These are phyloP conservation scores for Blastocystis sp. DNA, from an alignment of 352 stramenopile genomes.

Conservation along the genomic window DNA sequence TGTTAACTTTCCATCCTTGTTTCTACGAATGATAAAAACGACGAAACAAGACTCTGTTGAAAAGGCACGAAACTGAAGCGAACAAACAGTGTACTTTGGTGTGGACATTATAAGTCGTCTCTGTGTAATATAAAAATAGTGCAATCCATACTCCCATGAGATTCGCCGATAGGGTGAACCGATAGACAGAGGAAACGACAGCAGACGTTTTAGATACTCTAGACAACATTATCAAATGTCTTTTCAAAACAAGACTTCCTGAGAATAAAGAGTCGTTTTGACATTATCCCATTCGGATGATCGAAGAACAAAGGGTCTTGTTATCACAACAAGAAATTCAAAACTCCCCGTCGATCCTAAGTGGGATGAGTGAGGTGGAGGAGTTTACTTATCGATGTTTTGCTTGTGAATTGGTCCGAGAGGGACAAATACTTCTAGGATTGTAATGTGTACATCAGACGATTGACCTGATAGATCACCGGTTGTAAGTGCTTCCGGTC, in stretches of 20 bases:
- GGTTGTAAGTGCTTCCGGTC: constrained; percentile 60
- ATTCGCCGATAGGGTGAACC: background rate
- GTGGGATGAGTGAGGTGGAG: constrained; percentile 4
- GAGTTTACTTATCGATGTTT: constrained; percentile 58
- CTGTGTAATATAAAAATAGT: background rate
- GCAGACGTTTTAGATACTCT: background rate
- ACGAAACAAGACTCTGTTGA: background rate
- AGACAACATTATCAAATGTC: background rate
- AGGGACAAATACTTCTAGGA: background rate
- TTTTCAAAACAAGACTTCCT: background rate
- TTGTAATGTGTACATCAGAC: background rate
- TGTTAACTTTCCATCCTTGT: background rate
- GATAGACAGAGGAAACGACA: background rate
- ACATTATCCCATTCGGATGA: background rate
- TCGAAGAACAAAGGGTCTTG: background rate
- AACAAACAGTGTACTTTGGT: background rate
- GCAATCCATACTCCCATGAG: no score
- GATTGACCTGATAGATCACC: constrained; percentile 18
- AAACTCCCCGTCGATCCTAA: constrained; percentile 27
- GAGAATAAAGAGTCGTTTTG: background rate
- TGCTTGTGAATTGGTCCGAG: constrained; percentile 59
- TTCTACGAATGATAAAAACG: background rate
- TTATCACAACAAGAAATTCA: constrained; percentile 2
- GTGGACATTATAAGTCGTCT: background rate
- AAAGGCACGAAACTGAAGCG: constrained; percentile 1